Percentiles rank a stretch among this genome's conserved stretches.
Evolutionary conservation across 1,284 basidiomycete genomes (phyloP).

Genomic region (Tylopilus sp.): DNA sequence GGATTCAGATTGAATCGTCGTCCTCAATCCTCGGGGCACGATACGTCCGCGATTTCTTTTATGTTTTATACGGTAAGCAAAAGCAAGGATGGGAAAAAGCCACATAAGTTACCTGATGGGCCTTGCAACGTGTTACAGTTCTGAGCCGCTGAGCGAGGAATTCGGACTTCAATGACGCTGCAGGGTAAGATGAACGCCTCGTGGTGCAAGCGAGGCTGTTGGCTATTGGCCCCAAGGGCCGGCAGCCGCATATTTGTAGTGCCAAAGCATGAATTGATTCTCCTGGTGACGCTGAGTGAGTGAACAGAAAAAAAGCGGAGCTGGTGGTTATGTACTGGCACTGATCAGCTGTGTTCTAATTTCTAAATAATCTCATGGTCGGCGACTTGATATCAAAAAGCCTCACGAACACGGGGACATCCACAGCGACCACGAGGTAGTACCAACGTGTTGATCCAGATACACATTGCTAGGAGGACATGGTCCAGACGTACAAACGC

Average conservation of each 20-base stretch:
- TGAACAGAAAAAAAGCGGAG: neutral
- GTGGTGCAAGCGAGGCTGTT: slow-evolving; percentile 30
- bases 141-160: slow-evolving; percentile 10
- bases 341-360: neutral
- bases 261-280: slow-evolving; percentile 1
- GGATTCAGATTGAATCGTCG: too few species aligned
- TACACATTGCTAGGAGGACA: neutral
- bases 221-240: neutral
- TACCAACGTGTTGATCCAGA: slow-evolving; percentile 25
- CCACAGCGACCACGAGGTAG: neutral
- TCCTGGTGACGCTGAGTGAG: neutral
- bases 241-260: neutral
- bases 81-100: slow-evolving; percentile 16
- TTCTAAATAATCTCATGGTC: neutral
- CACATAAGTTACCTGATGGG: slow-evolving; percentile 10
- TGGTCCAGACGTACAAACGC: neutral
- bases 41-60: slow-evolving; percentile 1
- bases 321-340: neutral
- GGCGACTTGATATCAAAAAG: slow-evolving; percentile 6
- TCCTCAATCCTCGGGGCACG: slow-evolving; percentile 16
- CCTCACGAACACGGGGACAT: slow-evolving; percentile 7
- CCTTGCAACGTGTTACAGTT: slow-evolving; percentile 34
- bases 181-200: slow-evolving; percentile 21
- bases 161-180: slow-evolving; percentile 1
- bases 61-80: slow-evolving; percentile 14